Evolutionary conservation across 2,329 filamentous ascomycete genomes (phyloP), one percentile per base, ranked within the genome.

Genomic region (Teratosphaeria zuluensis): DNA sequence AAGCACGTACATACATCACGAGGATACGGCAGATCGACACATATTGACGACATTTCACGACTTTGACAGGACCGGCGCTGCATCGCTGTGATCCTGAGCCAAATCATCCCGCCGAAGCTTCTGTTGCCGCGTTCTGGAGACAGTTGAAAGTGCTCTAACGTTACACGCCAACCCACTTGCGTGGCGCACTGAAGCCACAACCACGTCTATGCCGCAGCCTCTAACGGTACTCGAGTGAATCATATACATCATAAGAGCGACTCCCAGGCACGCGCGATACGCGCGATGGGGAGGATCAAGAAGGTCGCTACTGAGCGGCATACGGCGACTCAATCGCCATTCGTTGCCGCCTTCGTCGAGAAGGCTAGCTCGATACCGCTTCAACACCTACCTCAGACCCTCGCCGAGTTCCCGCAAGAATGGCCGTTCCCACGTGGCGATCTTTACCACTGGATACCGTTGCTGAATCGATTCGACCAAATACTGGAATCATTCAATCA

Each of bases 401-500:
- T 99, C 64, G 80, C 81, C 67, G 83, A 82, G 58, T 97, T 97
- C 72, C 91, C 92, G 59, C 86, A 86, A 64, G 81, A 87, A 81
- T 99, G 94, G 94, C 91, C 92, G 1, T 95, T 97, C 70, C 92
- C 92, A 46, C 85, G 92, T 72, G 95, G 94, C 61, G 94, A 99
- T 73, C 79, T 97, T 32, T 97, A 97, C 72, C 92, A 99, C 79
- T 99, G 95, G 95, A 96, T 99, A 65, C 87, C 89, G 31, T 82
- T 96, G 28, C 77, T 99, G 61, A 95, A 99, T 74, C 87, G 91
- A 59, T 97, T 99, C 74, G 94, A 99, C 74, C 84, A 83, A 69
- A 85, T 97, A 63, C 78, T 99, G 48, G 90, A 95, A 67, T 79
- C 84, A 46, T 91, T 95, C 72, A 90, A 86, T 73, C 80, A 83